Percentiles rank a stretch among this genome's conserved stretches.
phyloP scores from a whole-genome alignment of 345 rosid genomes.

The Bruguiera sexangula region DNA sequence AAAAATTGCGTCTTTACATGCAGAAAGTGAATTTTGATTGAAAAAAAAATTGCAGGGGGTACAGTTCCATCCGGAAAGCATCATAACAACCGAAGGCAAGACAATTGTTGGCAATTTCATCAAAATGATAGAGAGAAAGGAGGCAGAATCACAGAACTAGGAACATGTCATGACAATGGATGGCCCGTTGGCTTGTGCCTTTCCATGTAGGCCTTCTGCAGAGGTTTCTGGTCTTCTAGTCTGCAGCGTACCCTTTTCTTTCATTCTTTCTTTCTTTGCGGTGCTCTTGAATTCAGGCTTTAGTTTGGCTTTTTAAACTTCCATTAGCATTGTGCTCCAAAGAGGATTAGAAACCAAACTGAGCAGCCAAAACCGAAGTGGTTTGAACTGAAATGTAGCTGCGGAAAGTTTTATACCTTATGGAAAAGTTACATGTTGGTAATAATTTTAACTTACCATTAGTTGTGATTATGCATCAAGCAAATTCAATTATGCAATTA shows the following conservation, averaged over 20 bases:
- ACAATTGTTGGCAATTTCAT: constrained; percentile 71
- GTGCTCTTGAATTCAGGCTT: too few species aligned
- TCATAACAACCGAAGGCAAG: constrained; percentile 76
- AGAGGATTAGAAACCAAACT: too few species aligned
- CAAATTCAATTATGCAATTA: too few species aligned
- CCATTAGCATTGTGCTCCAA: too few species aligned
- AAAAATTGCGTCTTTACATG: neutral
- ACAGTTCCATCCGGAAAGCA: constrained; percentile 97
- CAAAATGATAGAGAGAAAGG: constrained; percentile 21
- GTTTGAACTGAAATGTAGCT: too few species aligned
- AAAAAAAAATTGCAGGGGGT: constrained; percentile 63
- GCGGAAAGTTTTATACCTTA: too few species aligned
- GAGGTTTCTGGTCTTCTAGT: neutral
- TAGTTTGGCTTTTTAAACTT: too few species aligned
- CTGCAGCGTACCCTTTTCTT: neutral
- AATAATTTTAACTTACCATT: too few species aligned
- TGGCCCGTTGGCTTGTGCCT: neutral
- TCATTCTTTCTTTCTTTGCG: too few species aligned
- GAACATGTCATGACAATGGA: neutral
- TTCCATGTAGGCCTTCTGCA: neutral
- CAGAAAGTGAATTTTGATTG: neutral
- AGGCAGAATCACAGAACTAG: constrained; percentile 17
- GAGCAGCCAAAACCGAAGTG: too few species aligned
- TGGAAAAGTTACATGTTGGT: too few species aligned
- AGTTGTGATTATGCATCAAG: too few species aligned